Evolutionary conservation across 345 rosid genomes (phyloP), one percentile per base, ranked within the genome.

Genomic region (Brassica rapa): DNA sequence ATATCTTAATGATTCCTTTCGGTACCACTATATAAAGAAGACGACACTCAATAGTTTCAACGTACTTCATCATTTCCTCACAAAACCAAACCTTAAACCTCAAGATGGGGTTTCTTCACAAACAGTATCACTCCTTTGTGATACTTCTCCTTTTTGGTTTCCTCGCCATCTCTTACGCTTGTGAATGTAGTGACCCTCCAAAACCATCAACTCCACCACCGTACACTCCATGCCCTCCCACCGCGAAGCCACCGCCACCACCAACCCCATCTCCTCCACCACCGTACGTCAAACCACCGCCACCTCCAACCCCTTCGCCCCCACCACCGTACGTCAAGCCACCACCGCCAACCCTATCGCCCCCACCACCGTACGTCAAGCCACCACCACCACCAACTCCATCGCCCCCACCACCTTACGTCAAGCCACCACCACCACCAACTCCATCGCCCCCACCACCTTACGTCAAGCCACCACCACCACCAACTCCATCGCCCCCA

Each of bases 321-420:
- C 85, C 79, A 24, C 15, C 80, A 76, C 59, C 59, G 3, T 5
- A 16, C 49, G 14, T 41, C 49, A 63, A 35, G 0, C 76, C 23
- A 9, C 57, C 81, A n/a, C 7, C 87, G 55, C 0, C 19, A 74
- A 72, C 0, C 33, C 71, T 0, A 62, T 76, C 59, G 9, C 89
- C 90, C 0, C 79, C 82, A 30, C 69, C 5, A 51, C 35, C 4
- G 15, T 6, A 56, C 15, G 73, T 69, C 1, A 69, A 69, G 16
- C 73, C 67, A 30, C 66, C 66, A 30, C 89, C 65, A 1, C 65
- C 65, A 2, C 84, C 90, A 14, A 83, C 92, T 1, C 80, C 87
- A 6, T 83, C 79, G n/a, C 85, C 90, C 4, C 80, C 87, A 8
- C 41, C 41, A 35, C 41, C 41, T 0, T 35, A 35, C 2, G 37